Percentiles rank a stretch among this genome's conserved stretches.
Conservation (phyloP, 441 rosid genomes). For the Theobroma grandiflorum region DNA sequence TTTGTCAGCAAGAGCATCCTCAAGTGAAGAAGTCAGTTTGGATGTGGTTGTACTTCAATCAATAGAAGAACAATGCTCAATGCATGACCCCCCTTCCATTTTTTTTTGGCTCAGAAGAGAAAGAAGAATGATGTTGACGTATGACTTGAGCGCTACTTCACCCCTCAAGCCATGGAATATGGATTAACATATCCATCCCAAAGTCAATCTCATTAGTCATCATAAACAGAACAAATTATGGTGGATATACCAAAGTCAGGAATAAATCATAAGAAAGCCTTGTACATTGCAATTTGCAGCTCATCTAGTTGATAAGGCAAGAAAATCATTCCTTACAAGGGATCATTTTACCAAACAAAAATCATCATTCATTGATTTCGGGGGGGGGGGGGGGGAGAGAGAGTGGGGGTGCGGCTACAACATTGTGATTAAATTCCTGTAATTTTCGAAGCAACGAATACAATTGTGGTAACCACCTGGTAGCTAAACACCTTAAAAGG, state of each 20-base stretch:
- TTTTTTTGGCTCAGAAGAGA: background rate
- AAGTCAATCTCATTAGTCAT: background rate
- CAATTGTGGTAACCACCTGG: background rate
- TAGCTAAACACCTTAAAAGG: background rate
- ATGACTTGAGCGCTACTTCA: background rate
- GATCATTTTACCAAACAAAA: background rate
- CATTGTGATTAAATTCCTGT: background rate
- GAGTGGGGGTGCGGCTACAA: no score
- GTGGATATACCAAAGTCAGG: background rate
- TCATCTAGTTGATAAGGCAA: slow-evolving; percentile 2
- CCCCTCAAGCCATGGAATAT: background rate
- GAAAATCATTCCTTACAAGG: slow-evolving; percentile 9
- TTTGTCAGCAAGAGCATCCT: background rate
- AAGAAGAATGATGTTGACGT: background rate
- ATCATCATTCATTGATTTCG: background rate
- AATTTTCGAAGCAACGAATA: background rate
- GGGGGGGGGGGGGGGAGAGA: background rate
- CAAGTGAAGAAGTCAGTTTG: background rate
- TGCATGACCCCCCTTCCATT: no score
- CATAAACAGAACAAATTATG: background rate
- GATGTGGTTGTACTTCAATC: background rate
- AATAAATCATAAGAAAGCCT: background rate
- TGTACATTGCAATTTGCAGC: background rate
- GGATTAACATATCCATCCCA: background rate
- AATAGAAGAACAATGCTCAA: background rate